These are phyloP conservation scores for Penstemon barbatus DNA, from an alignment of 257 asterid genomes.

Conservation along the genomic window DNA sequence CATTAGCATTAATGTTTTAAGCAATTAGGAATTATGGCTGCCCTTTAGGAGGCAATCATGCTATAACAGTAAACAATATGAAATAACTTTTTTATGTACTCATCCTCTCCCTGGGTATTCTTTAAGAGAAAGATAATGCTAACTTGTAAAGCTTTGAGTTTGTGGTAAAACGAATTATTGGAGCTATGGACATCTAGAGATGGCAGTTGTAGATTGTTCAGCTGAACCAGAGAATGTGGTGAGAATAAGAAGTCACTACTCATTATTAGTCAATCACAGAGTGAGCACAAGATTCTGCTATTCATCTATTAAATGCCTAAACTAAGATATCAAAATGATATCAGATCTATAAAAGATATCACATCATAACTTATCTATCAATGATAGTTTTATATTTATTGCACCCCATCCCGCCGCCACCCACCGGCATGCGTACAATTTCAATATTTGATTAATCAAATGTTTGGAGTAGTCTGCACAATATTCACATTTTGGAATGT, in stretches of 20 bases:
- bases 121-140: conserved; percentile 10
- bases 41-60: neutral
- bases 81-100: neutral
- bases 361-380: neutral
- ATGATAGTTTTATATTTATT: too few species aligned
- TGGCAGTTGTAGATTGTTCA: neutral
- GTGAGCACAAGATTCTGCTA: neutral
- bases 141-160: conserved; percentile 4
- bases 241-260: conserved; percentile 1
- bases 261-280: neutral
- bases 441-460: neutral
- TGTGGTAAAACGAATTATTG: neutral
- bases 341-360: neutral
- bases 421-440: neutral
- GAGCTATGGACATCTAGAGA: conserved; percentile 14
- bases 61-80: neutral
- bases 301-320: neutral
- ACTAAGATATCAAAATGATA: too few species aligned
- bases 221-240: neutral
- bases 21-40: neutral
- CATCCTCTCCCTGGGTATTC: neutral
- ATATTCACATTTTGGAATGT: neutral
- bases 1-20: neutral
- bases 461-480: neutral
- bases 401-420: too few species aligned